Evolutionary conservation across 2,329 filamentous ascomycete genomes (phyloP).

Genomic region (Chalaropsis ovoidea): DNA sequence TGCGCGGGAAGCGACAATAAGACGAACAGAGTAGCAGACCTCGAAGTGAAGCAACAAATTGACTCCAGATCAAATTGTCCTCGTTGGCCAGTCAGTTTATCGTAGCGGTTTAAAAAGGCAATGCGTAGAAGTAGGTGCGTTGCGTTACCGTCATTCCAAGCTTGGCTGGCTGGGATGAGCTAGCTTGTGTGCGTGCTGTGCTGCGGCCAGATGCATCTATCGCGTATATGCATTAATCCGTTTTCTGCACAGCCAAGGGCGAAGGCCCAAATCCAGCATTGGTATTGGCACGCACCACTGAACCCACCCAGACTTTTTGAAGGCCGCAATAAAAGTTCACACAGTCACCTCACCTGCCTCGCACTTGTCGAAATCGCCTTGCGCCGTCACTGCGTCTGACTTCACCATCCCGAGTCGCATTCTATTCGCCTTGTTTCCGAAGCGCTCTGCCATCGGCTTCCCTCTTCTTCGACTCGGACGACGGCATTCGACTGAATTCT

Average conservation of each 20-base stretch:
- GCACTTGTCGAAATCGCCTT: background rate
- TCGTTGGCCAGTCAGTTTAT: background rate
- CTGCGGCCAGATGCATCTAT: conserved; percentile 14
- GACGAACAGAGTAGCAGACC: background rate
- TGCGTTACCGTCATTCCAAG: background rate
- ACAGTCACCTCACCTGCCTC: background rate
- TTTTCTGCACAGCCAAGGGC: conserved; percentile 1
- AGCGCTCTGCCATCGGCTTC: background rate
- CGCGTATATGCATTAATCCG: background rate
- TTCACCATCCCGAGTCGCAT: background rate
- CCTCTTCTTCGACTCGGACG: background rate
- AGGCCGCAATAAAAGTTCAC: background rate
- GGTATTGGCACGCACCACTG: background rate
- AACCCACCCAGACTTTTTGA: background rate
- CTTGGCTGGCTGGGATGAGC: background rate
- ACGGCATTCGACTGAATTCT: background rate
- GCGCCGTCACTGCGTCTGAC: background rate
- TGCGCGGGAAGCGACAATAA: background rate
- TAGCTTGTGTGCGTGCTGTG: background rate
- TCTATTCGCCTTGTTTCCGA: background rate
- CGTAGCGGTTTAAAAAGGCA: background rate
- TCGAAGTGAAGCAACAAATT: too few relatives aligned
- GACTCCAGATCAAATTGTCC: background rate
- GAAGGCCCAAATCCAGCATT: background rate
- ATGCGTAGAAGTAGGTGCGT: background rate